Evolutionary conservation across 2,329 filamentous ascomycete genomes (phyloP), one percentile per base, ranked within the genome.

Genomic region (Penicillium sp.): DNA sequence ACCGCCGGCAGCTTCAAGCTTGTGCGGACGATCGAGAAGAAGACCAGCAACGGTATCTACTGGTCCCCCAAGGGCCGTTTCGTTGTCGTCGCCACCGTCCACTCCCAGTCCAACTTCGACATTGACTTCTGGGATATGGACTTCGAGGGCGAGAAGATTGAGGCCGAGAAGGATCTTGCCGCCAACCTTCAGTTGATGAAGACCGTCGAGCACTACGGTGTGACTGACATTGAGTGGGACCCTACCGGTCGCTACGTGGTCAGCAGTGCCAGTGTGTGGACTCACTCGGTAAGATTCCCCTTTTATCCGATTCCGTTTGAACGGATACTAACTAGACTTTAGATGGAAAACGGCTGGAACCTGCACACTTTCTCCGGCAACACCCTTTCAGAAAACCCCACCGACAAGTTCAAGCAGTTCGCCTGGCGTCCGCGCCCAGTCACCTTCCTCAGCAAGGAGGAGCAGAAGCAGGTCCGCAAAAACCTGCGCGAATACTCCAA

Each of bases 331-430:
- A 64, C 69, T 44, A 28, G 44, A 6, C 27, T 30, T 30, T 68
- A 96, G 90, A 96, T 97, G 90, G 94, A 99, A 80, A 99, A 97
- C 72, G 94, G 94, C 58, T 99, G 96, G 80, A 92, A 97, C 74
- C 79, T 99, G 56, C 97, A 96, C 82, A 92, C 95, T 71, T 99
- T 99, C 83, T 89, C 86, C 72, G 95, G 94, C 59, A 87, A 89
- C 64, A 83, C 88, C 48, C 84, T 99, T 48, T 87, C 91, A 53
- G 95, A 99, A 76, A 90, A 96, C 74, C 87, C 86, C 46, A 82
- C 95, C 53, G 94, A 99, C 62, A 95, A 95, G 75, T 97, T 99
- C 84, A 96, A 96, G 83, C 94, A 99, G 75, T 90, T 92, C 76
- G 75, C 89, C 57, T 99, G 94, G 94, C 88, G 94, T 40, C 94